Conservation (phyloP, 441 rosid species). For the Populus hybrid region DNA sequence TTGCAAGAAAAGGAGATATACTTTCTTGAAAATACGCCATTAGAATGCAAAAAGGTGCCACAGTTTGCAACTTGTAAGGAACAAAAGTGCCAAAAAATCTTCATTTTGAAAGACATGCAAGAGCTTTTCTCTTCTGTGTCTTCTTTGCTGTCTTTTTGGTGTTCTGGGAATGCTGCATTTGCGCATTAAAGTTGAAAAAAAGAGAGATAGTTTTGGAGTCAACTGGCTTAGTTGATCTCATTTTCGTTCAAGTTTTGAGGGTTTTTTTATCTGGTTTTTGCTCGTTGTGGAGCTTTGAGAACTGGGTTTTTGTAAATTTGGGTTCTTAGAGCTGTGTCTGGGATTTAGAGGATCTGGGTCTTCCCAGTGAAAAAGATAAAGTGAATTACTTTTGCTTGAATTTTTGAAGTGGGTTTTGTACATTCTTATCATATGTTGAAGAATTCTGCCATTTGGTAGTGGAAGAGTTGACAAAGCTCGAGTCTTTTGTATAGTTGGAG, state of each 20-base stretch:
- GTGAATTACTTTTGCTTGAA: neutral
- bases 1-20: neutral
- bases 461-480: neutral
- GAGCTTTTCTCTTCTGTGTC: conserved; percentile 17
- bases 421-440: neutral
- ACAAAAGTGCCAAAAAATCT: neutral
- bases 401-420: conserved; percentile 15
- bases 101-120: conserved; percentile 11
- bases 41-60: neutral
- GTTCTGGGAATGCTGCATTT: conserved; percentile 35
- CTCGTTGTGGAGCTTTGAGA: neutral
- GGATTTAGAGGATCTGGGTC: conserved; percentile 9
- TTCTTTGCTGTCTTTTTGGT: conserved; percentile 5
- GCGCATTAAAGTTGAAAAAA: neutral
- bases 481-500: neutral
- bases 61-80: conserved; percentile 8
- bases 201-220: conserved; percentile 6
- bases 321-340: conserved; percentile 4
- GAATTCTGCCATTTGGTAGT: neutral
- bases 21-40: neutral
- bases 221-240: conserved; percentile 9
- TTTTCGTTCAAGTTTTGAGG: conserved; percentile 4
- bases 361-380: neutral
- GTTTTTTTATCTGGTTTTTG: conserved; percentile 5
- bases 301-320: neutral